Evolutionary conservation across 768 basidiomycete species (phyloP), one percentile per base, ranked within the genome.

Genomic region (Termitomyces eurrhizus): DNA sequence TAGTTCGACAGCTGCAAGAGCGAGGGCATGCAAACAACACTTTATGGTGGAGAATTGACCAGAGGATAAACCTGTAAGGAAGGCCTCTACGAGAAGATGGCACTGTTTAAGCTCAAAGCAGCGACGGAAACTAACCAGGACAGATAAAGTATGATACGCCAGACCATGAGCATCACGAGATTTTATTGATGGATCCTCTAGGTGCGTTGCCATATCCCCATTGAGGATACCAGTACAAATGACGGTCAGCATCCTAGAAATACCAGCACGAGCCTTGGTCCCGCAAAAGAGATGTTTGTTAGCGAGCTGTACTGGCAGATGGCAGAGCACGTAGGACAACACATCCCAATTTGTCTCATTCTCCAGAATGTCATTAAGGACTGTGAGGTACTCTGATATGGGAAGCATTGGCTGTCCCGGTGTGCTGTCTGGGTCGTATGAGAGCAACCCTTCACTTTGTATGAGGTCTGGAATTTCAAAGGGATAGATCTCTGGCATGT

Each of bases 211-310:
- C 14, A 94, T 75, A 11, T 80, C 78, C 8, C 82, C 85, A 13
- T 76, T 79, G 21, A 83, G 73, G 35, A 95, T 81, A 0, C 83
- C 83, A 1, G 80, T 76, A 74, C 92, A 92, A 13, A 98, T 74
- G 32, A 80, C 70, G n/a, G 78, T 78, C 42, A 93, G 74, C 37
- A 98, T 74, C 52, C 76, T 79, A 6, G 84, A 77, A 24, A 95
- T 81, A 11, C 83, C 81, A 14, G 69, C 73, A n/a, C 86, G 78
- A 33, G 90, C 86, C 54, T 85, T 85, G 0, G 92, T 92, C 1
- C 97, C 97, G 69, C 95, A 97, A 72, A 97, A 95, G 56, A 98
- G 80, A 67, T 98, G 94, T 72, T 98, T 98, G 81, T 98, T 98
- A 59, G 91, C 80, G 11, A 98, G 81, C 69, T 98, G 95, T 9